phyloP scores from a whole-genome alignment of 371 early-diverging fungal genomes.

The Conidiobolus incongruus region DNA sequence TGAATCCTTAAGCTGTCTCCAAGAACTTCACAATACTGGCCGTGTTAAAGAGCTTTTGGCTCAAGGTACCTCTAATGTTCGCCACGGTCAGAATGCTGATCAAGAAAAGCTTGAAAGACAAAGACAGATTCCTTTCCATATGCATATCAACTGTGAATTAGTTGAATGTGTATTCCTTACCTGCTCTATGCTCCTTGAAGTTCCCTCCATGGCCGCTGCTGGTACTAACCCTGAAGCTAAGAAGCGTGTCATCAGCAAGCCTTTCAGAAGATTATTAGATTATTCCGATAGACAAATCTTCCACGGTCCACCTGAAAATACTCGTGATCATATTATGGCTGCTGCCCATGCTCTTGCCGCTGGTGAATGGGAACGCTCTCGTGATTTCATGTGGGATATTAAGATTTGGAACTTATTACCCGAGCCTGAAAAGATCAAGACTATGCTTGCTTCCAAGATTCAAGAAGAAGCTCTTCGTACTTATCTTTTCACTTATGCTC shows the following conservation, averaged over 20 bases:
- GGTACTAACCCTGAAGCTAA: slow-evolving; percentile 47
- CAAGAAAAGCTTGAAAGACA: too few relatives aligned
- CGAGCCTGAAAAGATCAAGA: slow-evolving; percentile 50
- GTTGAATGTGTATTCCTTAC: slow-evolving; percentile 90
- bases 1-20: slow-evolving; percentile 65
- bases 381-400: slow-evolving; percentile 61
- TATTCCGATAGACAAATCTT: slow-evolving; percentile 88
- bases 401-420: slow-evolving; percentile 93
- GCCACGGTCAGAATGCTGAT: slow-evolving; percentile 13
- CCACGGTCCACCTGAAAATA: slow-evolving; percentile 88
- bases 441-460: slow-evolving; percentile 72
- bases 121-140: slow-evolving; percentile 7
- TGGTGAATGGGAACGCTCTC: slow-evolving; percentile 83
- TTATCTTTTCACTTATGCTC: slow-evolving; percentile 75
- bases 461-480: slow-evolving; percentile 91
- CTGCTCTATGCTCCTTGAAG: slow-evolving; percentile 87
- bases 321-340: slow-evolving; percentile 92
- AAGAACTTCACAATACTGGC: slow-evolving; percentile 72
- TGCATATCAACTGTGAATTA: slow-evolving; percentile 85
- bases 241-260: slow-evolving; percentile 68
- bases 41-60: slow-evolving; percentile 84
- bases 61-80: slow-evolving; percentile 66
- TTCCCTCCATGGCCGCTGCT: slow-evolving; percentile 83
- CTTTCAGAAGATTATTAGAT: slow-evolving; percentile 85
- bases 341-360: slow-evolving; percentile 76